Base-by-base conservation (phyloP, 164 flowering plant species). In the Dillenia turbinata region DNA sequence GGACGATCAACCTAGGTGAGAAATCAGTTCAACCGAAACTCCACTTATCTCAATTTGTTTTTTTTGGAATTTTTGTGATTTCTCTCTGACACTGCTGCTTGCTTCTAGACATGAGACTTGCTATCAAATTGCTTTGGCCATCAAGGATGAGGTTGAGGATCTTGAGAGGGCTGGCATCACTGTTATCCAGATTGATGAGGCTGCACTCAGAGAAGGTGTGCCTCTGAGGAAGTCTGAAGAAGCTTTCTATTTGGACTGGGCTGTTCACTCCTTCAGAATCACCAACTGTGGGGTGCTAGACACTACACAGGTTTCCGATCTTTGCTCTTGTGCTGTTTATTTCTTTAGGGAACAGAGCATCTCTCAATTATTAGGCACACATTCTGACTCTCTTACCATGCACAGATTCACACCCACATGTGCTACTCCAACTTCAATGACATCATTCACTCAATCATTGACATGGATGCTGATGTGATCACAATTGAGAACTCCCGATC, bases 121-220 rank as follows among this genome's bases (percentile, higher is more conserved):
- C 65, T 67, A 67, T 50, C 70, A 67, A 52, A 67, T 67, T 67
- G 70, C 70, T 65, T 56, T 67, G 61, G 70, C 70, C 16, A 67
- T 67, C 5, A 67, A 67, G 44, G 46, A 61, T 19, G 70, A 67
- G 49, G 70, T 67, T 56, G 70, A 67, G 61, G 70, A 67, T 67
- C 44, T 67, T 49, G 70, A 67, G 44, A 49, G 55, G 22, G 65
- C 55, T 47, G 70, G 70, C 15, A 67, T 52, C 26, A n/a, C 33
- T 44, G 58, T 55, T 12, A 55, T 55, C 58, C 58, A 55, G 43
- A 55, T 55, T 55, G 58, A 55, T 55, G 58, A 55, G n/a, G 58
- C 58, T 55, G 58, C 58, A 55, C 46, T 55, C 9, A 9, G 64
- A 43, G 47, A 55, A 15, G 64, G 54, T 2, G 12, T 61, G 46